Evolutionary conservation across 768 basidiomycete genomes (phyloP).

Genomic region (Calocera cornea): DNA sequence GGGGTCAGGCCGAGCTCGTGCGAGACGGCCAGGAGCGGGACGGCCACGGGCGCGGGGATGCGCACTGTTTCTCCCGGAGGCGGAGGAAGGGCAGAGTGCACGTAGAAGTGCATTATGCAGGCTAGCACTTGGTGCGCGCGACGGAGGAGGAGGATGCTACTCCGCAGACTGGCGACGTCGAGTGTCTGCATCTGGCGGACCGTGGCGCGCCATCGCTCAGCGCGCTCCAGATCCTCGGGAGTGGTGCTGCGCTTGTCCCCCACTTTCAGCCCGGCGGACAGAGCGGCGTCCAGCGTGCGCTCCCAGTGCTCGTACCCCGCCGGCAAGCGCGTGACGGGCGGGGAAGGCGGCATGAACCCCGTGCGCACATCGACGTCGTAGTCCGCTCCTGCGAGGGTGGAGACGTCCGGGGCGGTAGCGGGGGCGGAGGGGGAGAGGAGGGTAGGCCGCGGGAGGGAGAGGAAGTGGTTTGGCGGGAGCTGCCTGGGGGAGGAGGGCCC

Average conservation of each 20-base stretch:
- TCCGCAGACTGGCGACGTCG: constrained; percentile 37
- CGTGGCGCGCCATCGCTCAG: constrained; percentile 54
- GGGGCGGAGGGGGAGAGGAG: not conserved
- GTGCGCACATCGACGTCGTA: constrained; percentile 87
- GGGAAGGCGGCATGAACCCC: constrained; percentile 78
- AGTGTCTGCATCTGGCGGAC: constrained; percentile 59
- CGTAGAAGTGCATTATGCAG: constrained; percentile 81
- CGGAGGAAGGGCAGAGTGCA: constrained; percentile 34
- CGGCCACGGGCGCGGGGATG: constrained; percentile 56
- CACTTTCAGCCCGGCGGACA: constrained; percentile 38
- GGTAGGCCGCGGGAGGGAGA: not conserved
- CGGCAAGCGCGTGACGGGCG: constrained; percentile 53
- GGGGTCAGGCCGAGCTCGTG: constrained; percentile 67
- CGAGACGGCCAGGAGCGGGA: constrained; percentile 64
- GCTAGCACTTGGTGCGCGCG: constrained; percentile 82
- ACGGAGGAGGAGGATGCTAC: constrained; percentile 50
- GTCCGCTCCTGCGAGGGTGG: constrained; percentile 65
- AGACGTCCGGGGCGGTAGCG: constrained; percentile 32
- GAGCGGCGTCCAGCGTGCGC: constrained; percentile 37
- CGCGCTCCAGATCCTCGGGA: constrained; percentile 35
- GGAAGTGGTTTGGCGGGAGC: not conserved
- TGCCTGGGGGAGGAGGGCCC: not conserved
- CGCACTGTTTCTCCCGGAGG: constrained; percentile 28
- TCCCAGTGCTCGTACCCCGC: constrained; percentile 63
- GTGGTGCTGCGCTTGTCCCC: constrained; percentile 42